A percentile compares a stretch with the other conserved stretches of the same genome.
Evolutionary conservation across 2,329 filamentous ascomycete genomes (phyloP).

Genomic region (Zasmidium citrigriseum): DNA sequence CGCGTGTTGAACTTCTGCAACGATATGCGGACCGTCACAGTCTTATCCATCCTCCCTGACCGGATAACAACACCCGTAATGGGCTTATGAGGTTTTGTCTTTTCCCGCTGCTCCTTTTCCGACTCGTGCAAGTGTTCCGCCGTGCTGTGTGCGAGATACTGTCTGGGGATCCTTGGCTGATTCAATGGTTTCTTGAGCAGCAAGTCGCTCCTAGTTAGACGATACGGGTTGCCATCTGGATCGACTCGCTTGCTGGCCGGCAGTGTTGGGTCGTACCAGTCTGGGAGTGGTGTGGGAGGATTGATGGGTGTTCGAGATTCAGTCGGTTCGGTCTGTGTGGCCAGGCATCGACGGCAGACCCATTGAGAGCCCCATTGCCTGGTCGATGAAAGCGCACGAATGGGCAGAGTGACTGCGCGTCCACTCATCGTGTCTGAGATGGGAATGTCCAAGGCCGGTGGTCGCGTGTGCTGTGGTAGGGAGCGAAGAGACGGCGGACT

Average conservation of each 20-base stretch:
- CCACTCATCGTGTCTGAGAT: slow-evolving; percentile 27
- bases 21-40: slow-evolving; percentile 75
- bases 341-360: slow-evolving; percentile 34
- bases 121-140: slow-evolving; percentile 22
- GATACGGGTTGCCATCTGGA: slow-evolving; percentile 15
- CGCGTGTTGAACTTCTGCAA: slow-evolving; percentile 70
- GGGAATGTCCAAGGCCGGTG: neutral
- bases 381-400: slow-evolving; percentile 24
- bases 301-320: slow-evolving; percentile 8
- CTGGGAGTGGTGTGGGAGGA: slow-evolving; percentile 5
- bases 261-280: slow-evolving; percentile 23
- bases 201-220: slow-evolving; percentile 22
- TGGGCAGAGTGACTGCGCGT: slow-evolving; percentile 26
- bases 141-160: slow-evolving; percentile 26
- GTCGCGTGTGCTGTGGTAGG: slow-evolving; percentile 13
- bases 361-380: slow-evolving; percentile 25
- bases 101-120: slow-evolving; percentile 28
- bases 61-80: slow-evolving; percentile 70
- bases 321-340: slow-evolving; percentile 25
- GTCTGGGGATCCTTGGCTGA: slow-evolving; percentile 10
- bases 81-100: slow-evolving; percentile 25
- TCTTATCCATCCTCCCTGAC: slow-evolving; percentile 74
- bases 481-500: neutral
- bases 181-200: slow-evolving; percentile 24
- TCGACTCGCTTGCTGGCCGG: slow-evolving; percentile 15